Conservation (phyloP, 257 asterid species). For the Solanum ahanhuiri region DNA sequence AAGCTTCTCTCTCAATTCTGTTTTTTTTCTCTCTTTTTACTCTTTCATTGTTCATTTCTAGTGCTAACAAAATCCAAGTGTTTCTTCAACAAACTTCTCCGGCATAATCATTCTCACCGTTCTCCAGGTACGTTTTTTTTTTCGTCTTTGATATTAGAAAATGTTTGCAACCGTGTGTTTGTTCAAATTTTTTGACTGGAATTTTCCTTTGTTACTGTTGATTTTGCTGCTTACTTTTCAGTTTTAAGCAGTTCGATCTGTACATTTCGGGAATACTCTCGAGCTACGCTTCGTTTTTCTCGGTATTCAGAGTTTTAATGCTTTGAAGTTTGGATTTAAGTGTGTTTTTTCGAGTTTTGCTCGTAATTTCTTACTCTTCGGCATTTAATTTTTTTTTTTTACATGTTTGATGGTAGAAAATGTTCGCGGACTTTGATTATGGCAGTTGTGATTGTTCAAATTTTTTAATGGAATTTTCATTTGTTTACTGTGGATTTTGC, state of each 20-base stretch:
- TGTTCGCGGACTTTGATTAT: neutral
- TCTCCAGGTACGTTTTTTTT: neutral
- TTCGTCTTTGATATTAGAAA: neutral
- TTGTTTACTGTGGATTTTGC: neutral
- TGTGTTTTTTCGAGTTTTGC: neutral
- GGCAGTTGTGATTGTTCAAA: neutral
- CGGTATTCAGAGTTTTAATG: neutral
- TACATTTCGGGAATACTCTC: neutral
- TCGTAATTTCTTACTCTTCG: neutral
- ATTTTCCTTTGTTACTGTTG: neutral
- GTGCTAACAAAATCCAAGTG: neutral
- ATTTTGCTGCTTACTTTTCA: neutral
- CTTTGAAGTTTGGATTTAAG: neutral
- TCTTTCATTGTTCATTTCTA: neutral
- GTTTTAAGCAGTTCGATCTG: conserved; percentile 16
- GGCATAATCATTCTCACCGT: neutral
- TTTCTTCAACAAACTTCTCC: neutral
- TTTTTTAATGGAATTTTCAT: neutral
- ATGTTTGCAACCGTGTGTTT: neutral
- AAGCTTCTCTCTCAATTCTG: neutral
- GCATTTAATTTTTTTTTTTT: neutral
- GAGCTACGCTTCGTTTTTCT: neutral
- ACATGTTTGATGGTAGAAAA: neutral
- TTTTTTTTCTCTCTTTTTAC: neutral
- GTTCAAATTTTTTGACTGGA: neutral